phyloP scores from a whole-genome alignment of 208 protist species.

The Tritrichomonas musculus region DNA sequence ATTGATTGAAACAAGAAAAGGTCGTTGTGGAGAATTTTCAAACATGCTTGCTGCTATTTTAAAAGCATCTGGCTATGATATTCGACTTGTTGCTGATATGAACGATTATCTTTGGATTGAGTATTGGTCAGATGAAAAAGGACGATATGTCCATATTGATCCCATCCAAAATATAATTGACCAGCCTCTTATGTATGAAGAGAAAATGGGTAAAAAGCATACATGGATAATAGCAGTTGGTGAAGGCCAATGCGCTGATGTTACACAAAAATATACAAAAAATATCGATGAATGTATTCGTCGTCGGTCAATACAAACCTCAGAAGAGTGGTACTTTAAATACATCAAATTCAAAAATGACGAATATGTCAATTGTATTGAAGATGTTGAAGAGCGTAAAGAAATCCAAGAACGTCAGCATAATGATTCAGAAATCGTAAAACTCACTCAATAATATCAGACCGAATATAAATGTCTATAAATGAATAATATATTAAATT shows the following conservation, averaged over 20 bases:
- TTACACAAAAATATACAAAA: not conserved
- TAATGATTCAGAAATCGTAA: too few relatives aligned
- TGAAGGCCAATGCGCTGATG: not conserved
- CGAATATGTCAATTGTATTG: too few relatives aligned
- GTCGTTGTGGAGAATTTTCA: constrained; percentile 44
- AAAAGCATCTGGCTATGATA: constrained; percentile 25
- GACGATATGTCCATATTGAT: constrained; percentile 42
- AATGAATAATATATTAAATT: too few relatives aligned
- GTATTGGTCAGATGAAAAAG: not conserved
- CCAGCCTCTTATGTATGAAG: constrained; percentile 37
- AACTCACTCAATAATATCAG: too few relatives aligned
- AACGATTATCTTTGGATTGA: constrained; percentile 48
- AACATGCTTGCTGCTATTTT: constrained; percentile 36
- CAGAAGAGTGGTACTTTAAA: not conserved
- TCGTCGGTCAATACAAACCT: not conserved
- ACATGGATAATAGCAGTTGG: constrained; percentile 39
- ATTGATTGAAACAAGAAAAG: constrained; percentile 38
- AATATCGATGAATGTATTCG: not conserved
- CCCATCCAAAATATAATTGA: constrained; percentile 38
- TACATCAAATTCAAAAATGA: not conserved
- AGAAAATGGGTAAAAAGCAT: constrained; percentile 41
- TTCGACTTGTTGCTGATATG: constrained; percentile 34
- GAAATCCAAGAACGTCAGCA: too few relatives aligned
- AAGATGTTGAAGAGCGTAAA: too few relatives aligned
- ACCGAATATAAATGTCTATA: too few relatives aligned